Evolutionary conservation across 129 eudicot species (phyloP).

Genomic region (Rutidosis leptorrhynchoides): DNA sequence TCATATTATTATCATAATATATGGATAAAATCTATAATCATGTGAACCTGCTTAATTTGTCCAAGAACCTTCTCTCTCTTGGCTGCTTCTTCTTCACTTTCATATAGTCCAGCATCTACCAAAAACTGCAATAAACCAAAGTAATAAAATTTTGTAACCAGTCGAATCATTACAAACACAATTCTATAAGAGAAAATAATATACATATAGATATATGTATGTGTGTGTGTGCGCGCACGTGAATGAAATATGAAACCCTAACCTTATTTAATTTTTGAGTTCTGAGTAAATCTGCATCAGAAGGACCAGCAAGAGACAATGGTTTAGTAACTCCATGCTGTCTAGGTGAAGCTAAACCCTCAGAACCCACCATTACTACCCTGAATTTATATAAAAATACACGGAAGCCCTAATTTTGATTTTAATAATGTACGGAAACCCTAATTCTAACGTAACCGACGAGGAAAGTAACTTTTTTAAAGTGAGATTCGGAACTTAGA

Average conservation of each 20-base stretch:
- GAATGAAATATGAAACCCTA: background rate
- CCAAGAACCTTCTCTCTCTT: constrained; percentile 63
- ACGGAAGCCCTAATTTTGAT: no score
- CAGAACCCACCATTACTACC: constrained; percentile 47
- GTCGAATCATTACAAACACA: background rate
- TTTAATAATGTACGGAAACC: background rate
- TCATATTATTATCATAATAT: no score
- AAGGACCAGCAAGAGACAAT: constrained; percentile 60
- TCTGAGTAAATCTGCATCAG: constrained; percentile 46
- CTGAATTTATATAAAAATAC: background rate
- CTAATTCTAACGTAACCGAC: constrained; percentile 8
- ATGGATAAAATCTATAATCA: background rate
- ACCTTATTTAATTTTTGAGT: constrained; percentile 68
- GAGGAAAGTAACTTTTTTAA: background rate
- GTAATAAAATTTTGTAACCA: background rate
- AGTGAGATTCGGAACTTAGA: background rate
- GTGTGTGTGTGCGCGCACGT: background rate
- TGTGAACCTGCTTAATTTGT: constrained; percentile 54
- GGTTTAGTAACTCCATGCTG: constrained; percentile 80
- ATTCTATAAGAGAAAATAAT: background rate
- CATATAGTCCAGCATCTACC: constrained; percentile 67
- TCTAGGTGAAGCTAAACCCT: constrained; percentile 46
- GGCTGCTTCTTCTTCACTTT: constrained; percentile 57
- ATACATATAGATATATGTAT: background rate
- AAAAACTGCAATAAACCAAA: constrained; percentile 42